Base-by-base conservation (phyloP, 1,284 basidiomycete genomes). In the Cerioporus squamosus region DNA sequence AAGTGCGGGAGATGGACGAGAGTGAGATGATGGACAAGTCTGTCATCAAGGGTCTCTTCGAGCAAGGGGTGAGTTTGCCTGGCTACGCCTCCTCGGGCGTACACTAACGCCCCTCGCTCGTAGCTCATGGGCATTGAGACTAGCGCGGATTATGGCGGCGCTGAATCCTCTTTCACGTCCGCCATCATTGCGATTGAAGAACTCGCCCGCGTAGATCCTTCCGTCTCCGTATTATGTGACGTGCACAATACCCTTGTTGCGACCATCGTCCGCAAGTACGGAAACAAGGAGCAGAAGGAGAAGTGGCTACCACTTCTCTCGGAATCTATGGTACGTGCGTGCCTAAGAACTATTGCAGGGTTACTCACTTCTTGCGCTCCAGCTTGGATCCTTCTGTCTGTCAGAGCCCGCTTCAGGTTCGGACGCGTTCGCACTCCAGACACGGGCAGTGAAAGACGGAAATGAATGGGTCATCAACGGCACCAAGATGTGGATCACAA, bases 401-500 rank as follows among this genome's bases (percentile, higher is more conserved):
- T 97, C 95, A 1, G 97, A 99, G 74, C 82, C 95, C 3, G 89
- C 86, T 0, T 95, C 95, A 14, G 97, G 97, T 5, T 97, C 95
- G 10, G 97, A 99, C 72, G 97, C 97, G 0, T 99, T 99, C 72
- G 95, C 95, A 0, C 82, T 99, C 53, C 94, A 97, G 75, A 97
- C 97, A 2, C 90, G 91, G 14, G 94, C 95, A 36, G 90, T 83
- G 75, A 94, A 93, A 74, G 91, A 94, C 61, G 89, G 89, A 22
- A 86, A 90, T 69, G 76, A 92, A 66, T 98, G 90, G 82, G 80
- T 94, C 31, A 74, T 98, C 61, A 97, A 96, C 69, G 97, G 97
- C 38, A 93, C 92, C 65, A 99, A 99, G 83, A 97, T 98, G 95
- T 99, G 97, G 97, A 99, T 99, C 70, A 98, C 97, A 47, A 99